Base-by-base conservation (phyloP, 2,329 filamentous ascomycete genomes). In the Microdochium nivale region DNA sequence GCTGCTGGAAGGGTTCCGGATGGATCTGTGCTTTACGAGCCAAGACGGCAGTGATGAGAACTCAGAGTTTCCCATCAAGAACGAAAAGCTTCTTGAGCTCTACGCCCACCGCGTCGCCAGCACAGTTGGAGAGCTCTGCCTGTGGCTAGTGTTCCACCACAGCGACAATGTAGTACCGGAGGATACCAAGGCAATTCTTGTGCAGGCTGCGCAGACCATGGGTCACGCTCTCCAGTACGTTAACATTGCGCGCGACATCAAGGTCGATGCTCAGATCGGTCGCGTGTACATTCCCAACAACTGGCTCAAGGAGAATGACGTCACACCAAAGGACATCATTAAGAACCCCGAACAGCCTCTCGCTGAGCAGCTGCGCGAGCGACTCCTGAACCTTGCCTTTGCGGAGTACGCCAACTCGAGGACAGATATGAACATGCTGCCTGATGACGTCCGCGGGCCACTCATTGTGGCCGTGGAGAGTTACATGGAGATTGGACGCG, bases 181-280 rank as follows among this genome's bases (percentile, higher is more conserved):
- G 13, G 40, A 44, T 5, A 55, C 64, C 54, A 25, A 56, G 35
- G 62, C 70, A 14, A 60, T 68, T 2, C 71, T 87, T 5, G 69
- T 84, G 14, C 60, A 69, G 16, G 78, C 83, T 1, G 84, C 84
- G 1, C 72, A 74, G 21, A 71, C 75, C 25, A 89, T 89, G 86
- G 87, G 87, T 0, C 76, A 86, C 32, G 86, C 86, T 1, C 69
- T 90, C n/a, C 86, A 90, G 60, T 88, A 86, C 58, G 80, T 88
- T 59, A 90, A 90, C 60, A 88, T 90, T 54, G 83, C 85, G 2
- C 81, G 87, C 23, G 87, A 90, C 59, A 82, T 90, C n/a, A 65
- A 70, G 3, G 80, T 81, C 2, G 87, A 90, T 58, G 83, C 86
- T 0, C 67, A 70, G 14, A 80, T 87, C 33, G 74, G 75, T 1